These are phyloP conservation scores for Phaffia australis DNA, from an alignment of 768 basidiomycete species.

Conservation along the genomic window DNA sequence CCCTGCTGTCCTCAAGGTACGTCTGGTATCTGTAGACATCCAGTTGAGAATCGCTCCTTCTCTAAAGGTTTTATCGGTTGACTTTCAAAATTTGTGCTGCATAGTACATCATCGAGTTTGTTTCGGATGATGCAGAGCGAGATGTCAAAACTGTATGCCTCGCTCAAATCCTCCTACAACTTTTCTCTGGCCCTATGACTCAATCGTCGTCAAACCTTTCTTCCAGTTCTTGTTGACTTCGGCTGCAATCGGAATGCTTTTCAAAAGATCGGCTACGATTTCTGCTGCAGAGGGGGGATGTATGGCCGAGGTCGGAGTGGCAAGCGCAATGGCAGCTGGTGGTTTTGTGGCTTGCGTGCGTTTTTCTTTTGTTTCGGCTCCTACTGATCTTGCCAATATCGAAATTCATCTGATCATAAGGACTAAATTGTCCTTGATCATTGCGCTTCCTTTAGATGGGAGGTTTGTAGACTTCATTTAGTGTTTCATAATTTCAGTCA, in stretches of 20 bases:
- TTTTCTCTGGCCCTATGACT: background rate
- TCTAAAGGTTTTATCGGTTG: background rate
- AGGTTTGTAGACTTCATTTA: constrained; percentile 41
- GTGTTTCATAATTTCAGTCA: too few relatives aligned
- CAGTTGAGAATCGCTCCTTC: constrained; percentile 14
- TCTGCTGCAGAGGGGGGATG: constrained; percentile 84
- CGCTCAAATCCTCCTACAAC: background rate
- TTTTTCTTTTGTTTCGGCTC: too few relatives aligned
- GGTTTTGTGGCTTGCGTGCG: constrained; percentile 70
- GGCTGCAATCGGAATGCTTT: constrained; percentile 73
- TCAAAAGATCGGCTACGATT: constrained; percentile 84
- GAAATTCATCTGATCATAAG: too few relatives aligned
- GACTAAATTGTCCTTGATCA: too few relatives aligned
- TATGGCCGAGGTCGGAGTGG: constrained; percentile 86
- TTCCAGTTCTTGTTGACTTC: constrained; percentile 68
- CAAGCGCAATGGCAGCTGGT: constrained; percentile 79
- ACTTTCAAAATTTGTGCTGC: background rate
- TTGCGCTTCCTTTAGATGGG: constrained; percentile 48
- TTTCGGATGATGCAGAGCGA: constrained; percentile 81
- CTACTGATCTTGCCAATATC: too few relatives aligned
- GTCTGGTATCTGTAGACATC: constrained; percentile 11
- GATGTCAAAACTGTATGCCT: constrained; percentile 39
- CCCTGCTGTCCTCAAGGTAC: constrained; percentile 61
- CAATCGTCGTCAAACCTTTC: constrained; percentile 48
- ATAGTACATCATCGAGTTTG: constrained; percentile 43